A percentile compares a stretch with the other conserved stretches of the same genome.
Evolutionary conservation across 2,329 filamentous ascomycete genomes (phyloP).

Genomic region (Colletotrichum abscissum): DNA sequence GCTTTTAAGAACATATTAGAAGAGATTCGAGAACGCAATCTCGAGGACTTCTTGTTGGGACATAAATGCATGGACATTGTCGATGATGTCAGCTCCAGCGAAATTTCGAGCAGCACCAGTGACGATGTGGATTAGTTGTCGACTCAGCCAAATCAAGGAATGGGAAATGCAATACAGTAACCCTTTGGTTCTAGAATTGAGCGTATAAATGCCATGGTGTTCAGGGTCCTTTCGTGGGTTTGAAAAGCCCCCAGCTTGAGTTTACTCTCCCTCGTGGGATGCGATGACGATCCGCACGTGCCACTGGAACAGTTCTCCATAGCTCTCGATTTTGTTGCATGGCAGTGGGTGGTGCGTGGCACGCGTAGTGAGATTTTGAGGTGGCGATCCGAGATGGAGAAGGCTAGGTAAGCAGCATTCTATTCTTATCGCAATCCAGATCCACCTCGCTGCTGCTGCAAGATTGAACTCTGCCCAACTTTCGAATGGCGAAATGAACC

Average conservation of each 20-base stretch:
- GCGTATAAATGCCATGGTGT: background rate
- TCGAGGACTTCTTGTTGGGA: background rate
- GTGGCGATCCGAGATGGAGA: slow-evolving; percentile 13
- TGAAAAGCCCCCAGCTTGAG: background rate
- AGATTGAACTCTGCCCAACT: slow-evolving; percentile 13
- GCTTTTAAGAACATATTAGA: slow-evolving; percentile 7
- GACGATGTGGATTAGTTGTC: background rate
- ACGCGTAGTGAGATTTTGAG: background rate
- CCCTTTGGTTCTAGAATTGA: background rate
- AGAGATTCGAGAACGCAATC: slow-evolving; percentile 5
- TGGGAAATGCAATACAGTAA: background rate
- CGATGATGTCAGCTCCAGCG: background rate
- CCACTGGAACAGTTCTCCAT: background rate
- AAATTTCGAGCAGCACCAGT: background rate
- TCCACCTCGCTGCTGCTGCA: background rate
- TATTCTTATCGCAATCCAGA: slow-evolving; percentile 28
- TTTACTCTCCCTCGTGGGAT: background rate
- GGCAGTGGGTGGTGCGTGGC: background rate
- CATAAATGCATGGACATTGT: background rate
- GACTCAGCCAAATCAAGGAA: background rate
- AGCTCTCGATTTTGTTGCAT: background rate
- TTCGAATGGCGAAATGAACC: slow-evolving; percentile 6
- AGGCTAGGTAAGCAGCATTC: background rate
- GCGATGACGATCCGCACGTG: slow-evolving; percentile 9
- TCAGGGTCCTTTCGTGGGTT: background rate